Percentiles rank a stretch among this genome's conserved stretches.
Evolutionary conservation across 2,329 filamentous ascomycete genomes (phyloP).

Genomic region (Paracorniculantispora psalliotae): DNA sequence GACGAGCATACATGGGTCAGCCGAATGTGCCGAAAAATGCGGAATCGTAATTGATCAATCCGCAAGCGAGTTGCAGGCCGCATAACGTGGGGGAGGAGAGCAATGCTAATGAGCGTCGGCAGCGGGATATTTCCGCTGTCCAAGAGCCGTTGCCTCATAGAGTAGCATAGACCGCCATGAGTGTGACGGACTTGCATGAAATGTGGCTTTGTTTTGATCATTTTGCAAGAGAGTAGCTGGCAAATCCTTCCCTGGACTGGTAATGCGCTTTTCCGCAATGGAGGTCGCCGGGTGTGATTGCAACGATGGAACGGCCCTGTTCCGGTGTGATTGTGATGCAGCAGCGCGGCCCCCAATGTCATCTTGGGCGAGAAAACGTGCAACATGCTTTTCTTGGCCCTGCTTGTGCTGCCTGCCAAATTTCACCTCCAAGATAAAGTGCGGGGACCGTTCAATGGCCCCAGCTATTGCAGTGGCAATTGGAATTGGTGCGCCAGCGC

Average conservation of each 20-base stretch:
- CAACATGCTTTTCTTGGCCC: neutral
- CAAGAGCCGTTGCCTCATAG: neutral
- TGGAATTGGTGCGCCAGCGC: neutral
- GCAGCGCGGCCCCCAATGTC: constrained; percentile 2
- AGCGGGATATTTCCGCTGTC: neutral
- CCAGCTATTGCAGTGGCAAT: no score
- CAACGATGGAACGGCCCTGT: constrained; percentile 1
- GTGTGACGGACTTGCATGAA: neutral
- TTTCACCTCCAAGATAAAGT: neutral
- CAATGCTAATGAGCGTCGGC: neutral
- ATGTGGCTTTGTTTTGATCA: neutral
- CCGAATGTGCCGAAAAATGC: neutral
- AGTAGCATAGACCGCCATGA: neutral
- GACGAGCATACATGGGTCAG: neutral
- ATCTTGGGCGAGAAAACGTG: neutral
- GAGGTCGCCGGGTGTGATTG: constrained; percentile 3
- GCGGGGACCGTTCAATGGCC: neutral
- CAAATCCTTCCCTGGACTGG: neutral
- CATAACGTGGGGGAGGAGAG: neutral
- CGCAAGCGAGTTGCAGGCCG: neutral
- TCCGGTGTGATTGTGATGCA: constrained; percentile 5
- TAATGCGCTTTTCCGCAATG: neutral
- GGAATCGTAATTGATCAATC: neutral
- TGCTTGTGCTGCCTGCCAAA: neutral
- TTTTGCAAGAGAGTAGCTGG: neutral